Base-by-base conservation (phyloP, 2,329 filamentous ascomycete genomes). In the Clonostachys rhizophaga region DNA sequence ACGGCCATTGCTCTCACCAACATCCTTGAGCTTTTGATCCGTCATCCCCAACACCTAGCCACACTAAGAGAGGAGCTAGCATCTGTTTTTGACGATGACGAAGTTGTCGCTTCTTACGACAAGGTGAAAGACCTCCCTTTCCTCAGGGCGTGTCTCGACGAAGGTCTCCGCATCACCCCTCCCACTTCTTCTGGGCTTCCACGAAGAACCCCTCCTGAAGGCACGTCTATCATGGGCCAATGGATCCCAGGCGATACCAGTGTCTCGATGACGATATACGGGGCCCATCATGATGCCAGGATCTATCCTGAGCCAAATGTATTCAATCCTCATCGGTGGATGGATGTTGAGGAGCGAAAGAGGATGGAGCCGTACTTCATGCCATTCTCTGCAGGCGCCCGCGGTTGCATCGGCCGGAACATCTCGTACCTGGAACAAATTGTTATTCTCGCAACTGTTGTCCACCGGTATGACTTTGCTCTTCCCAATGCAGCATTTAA, bases 111-210 rank as follows among this genome's bases (percentile, higher is more conserved):
- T 1, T 62, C 72, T 0, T 78, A 76, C 50, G 72, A 75, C 35
- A 76, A 75, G 46, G 65, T 78, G 45, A 71, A 72, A 48, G 63
- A 76, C 47, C 60, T 78, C 1, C 74, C 75, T 0, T 79, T 77
- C 54, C 71, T 80, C 6, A 68, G 70, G 24, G 75, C 73, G 5
- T 76, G 70, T 49, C 58, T 79, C 11, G 74, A 80, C 49, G 78
- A 79, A 48, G 62, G 61, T 0, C 52, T 72, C 14, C 64, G 69
- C 2, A 54, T 72, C 20, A 50, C 49, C 7, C 59, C 50, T 49
- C 64, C 48, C 49, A 66, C 49, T 49, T 60, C 47, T 42, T 64
- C 42, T 40, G 62, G 44, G 30, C 54, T 54, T 43, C 62, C 43
- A 47, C 62, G 45, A 40, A 59, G 16, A 43, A 67, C 41, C 39